Conservation (phyloP, 2,329 filamentous ascomycete genomes). For the Fusarium tjaetaba region DNA sequence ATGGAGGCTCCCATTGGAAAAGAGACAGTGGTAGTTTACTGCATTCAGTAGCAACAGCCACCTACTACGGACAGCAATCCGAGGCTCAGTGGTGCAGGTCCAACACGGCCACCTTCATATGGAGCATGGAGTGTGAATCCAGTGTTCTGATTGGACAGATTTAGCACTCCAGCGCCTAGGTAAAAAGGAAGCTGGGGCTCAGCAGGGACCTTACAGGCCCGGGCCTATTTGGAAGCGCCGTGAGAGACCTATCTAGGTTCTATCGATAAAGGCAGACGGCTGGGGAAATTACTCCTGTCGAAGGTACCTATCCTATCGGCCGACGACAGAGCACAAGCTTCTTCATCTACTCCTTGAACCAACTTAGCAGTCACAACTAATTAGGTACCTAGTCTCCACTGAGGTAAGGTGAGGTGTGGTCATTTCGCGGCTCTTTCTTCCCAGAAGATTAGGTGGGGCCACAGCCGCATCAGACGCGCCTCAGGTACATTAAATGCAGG, state of each 20-base stretch:
- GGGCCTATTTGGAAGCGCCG: slow-evolving; percentile 18
- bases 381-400: background rate
- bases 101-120: slow-evolving; percentile 19
- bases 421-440: slow-evolving; percentile 37
- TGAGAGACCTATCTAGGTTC: background rate
- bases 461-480: slow-evolving; percentile 42
- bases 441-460: slow-evolving; percentile 22
- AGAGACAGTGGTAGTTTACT: slow-evolving; percentile 31
- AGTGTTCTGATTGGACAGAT: slow-evolving; percentile 19
- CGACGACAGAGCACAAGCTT: background rate
- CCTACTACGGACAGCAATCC: slow-evolving; percentile 31
- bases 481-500: slow-evolving; percentile 27
- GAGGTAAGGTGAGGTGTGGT: slow-evolving; percentile 22
- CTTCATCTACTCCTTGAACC: background rate
- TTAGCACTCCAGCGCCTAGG: slow-evolving; percentile 20
- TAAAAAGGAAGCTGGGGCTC: slow-evolving; percentile 17
- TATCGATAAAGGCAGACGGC: background rate
- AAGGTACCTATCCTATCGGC: background rate
- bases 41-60: slow-evolving; percentile 22
- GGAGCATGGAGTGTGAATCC: slow-evolving; percentile 30
- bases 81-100: slow-evolving; percentile 32
- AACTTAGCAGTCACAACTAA: background rate
- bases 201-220: slow-evolving; percentile 15
- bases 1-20: slow-evolving; percentile 29
- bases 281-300: background rate